phyloP scores from a whole-genome alignment of 78 protist species.

The Cavenderia fasciculata region DNA sequence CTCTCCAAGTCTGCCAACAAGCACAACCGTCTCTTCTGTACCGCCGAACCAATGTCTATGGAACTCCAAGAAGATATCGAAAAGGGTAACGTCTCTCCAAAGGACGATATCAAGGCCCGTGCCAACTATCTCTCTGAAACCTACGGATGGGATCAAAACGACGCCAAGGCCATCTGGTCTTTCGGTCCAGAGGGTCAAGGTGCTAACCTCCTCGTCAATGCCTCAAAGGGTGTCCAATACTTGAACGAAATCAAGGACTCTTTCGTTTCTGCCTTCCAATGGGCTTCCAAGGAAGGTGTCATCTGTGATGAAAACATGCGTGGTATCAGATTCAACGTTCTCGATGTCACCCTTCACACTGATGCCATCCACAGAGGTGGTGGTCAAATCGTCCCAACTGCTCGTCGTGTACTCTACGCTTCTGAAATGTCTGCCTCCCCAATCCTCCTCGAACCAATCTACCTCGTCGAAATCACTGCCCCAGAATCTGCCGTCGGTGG shows the following conservation, averaged over 20 bases:
- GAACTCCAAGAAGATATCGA: constrained; percentile 95
- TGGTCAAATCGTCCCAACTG: constrained; percentile 95
- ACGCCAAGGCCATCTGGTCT: constrained; percentile 97
- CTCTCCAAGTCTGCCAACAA: constrained; percentile 99
- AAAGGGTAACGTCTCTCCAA: constrained; percentile 72
- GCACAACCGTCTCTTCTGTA: constrained; percentile 98
- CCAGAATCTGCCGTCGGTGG: constrained; percentile 94
- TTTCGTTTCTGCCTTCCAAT: constrained; percentile 95
- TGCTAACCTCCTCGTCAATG: constrained; percentile 96
- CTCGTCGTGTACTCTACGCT: constrained; percentile 95
- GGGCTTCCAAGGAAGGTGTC: constrained; percentile 97
- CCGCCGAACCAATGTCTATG: constrained; percentile 94
- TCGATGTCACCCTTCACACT: constrained; percentile 98
- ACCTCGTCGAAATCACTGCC: constrained; percentile 95
- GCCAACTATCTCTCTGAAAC: constrained; percentile 89
- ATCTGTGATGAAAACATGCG: constrained; percentile 98
- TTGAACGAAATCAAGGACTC: constrained; percentile 98
- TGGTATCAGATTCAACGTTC: constrained; percentile 94
- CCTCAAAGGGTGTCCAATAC: constrained; percentile 94
- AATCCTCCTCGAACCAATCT: constrained; percentile 97
- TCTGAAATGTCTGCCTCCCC: constrained; percentile 90
- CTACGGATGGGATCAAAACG: constrained; percentile 91
- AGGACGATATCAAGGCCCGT: constrained; percentile 90
- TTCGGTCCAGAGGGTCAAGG: constrained; percentile 98
- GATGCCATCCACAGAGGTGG: constrained; percentile 99